These are phyloP conservation scores for Spinacia oleracea DNA, from an alignment of 179 eudicot species.

Conservation along the genomic window DNA sequence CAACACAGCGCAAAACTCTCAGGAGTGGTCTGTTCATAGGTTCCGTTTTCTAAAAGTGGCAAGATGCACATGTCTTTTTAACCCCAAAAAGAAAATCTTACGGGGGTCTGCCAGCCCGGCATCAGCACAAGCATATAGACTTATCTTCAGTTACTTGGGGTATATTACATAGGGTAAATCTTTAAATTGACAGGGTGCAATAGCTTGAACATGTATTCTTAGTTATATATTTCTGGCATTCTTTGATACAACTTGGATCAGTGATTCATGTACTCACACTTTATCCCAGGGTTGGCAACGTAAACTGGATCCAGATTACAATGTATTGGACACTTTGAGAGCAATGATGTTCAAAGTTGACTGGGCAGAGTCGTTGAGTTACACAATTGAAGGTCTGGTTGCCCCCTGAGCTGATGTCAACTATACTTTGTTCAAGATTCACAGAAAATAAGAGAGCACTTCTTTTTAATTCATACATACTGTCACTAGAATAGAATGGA, in stretches of 20 bases:
- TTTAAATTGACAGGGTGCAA: not conserved
- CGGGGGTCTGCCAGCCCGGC: no score
- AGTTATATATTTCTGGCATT: not conserved
- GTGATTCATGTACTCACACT: not conserved
- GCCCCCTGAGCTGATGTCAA: slow-evolving; percentile 50
- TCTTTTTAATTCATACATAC: not conserved
- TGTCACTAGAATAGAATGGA: not conserved
- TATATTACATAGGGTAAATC: not conserved
- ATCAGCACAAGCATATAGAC: no score
- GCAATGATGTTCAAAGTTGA: slow-evolving; percentile 69
- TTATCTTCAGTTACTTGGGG: not conserved
- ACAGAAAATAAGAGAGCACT: not conserved
- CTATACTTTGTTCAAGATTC: not conserved
- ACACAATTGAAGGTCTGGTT: slow-evolving; percentile 74
- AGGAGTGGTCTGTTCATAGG: no score
- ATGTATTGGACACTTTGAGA: slow-evolving; percentile 62
- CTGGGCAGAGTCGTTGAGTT: slow-evolving; percentile 65
- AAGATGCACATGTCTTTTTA: no score
- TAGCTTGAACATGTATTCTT: not conserved
- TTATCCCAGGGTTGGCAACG: slow-evolving; percentile 74
- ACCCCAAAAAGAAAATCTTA: no score
- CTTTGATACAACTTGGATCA: not conserved
- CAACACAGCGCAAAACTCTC: no score
- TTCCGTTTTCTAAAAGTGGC: no score
- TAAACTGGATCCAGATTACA: slow-evolving; percentile 80